A percentile compares a stretch with the other conserved stretches of the same genome.
phyloP scores from a whole-genome alignment of 345 rosid species.

The Cardamine chenopodiifolia region DNA sequence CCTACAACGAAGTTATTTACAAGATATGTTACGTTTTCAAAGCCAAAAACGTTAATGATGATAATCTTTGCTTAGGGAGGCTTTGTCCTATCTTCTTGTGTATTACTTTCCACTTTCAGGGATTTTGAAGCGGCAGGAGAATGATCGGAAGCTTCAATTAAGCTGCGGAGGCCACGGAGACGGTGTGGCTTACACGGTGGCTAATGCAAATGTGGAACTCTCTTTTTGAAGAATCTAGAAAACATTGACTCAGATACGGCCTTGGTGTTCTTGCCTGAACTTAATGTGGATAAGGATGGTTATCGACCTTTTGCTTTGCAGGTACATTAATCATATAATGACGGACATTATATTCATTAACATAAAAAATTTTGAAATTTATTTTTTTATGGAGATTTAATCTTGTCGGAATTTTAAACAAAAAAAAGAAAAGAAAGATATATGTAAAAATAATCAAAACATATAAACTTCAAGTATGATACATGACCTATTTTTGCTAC shows the following conservation, averaged over 20 bases:
- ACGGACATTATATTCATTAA: too few species aligned
- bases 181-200: slow-evolving; percentile 51
- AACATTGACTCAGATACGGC: slow-evolving; percentile 42
- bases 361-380: too few species aligned
- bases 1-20: slow-evolving; percentile 42
- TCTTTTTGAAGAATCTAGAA: slow-evolving; percentile 45
- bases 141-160: slow-evolving; percentile 47
- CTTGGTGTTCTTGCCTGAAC: slow-evolving; percentile 35
- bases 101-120: slow-evolving; percentile 61
- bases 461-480: background rate
- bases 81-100: slow-evolving; percentile 53
- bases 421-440: too few species aligned
- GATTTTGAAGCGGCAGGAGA: slow-evolving; percentile 44
- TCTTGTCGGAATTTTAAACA: background rate
- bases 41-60: slow-evolving; percentile 19
- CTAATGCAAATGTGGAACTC: slow-evolving; percentile 45
- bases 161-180: slow-evolving; percentile 40
- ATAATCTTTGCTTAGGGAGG: slow-evolving; percentile 44
- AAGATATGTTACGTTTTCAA: slow-evolving; percentile 48
- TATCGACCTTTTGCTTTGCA: slow-evolving; percentile 51
- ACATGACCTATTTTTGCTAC: background rate
- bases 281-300: slow-evolving; percentile 25
- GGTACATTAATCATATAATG: slow-evolving; percentile 5
- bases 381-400: too few species aligned
- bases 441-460: background rate